A percentile compares a stretch with the other conserved stretches of the same genome.
These are phyloP conservation scores for Russula vinacea DNA, from an alignment of 768 basidiomycete genomes.

Conservation along the genomic window DNA sequence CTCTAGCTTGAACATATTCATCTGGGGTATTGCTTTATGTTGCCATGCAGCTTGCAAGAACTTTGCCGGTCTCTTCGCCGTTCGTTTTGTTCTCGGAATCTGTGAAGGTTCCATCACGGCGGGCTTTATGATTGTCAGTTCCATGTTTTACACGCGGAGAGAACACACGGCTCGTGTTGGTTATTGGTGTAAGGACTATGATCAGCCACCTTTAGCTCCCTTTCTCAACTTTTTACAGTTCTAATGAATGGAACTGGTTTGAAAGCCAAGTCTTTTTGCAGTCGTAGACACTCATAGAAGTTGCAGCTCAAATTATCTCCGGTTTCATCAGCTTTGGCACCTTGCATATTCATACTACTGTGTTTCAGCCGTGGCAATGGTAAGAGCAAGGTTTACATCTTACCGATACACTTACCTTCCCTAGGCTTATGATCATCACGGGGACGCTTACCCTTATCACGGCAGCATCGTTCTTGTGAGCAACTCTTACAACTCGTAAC, in stretches of 20 bases:
- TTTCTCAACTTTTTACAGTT: slow-evolving; percentile 40
- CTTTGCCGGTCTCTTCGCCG: slow-evolving; percentile 61
- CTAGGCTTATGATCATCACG: slow-evolving; percentile 68
- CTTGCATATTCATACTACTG: slow-evolving; percentile 54
- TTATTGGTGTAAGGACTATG: slow-evolving; percentile 64
- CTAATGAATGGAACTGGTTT: slow-evolving; percentile 72
- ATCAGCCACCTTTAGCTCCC: neutral
- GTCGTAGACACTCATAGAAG: neutral
- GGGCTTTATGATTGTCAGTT: slow-evolving; percentile 71
- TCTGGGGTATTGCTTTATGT: slow-evolving; percentile 63
- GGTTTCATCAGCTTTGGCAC: slow-evolving; percentile 68
- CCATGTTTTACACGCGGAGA: slow-evolving; percentile 73
- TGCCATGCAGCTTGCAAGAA: slow-evolving; percentile 68
- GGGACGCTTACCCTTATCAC: slow-evolving; percentile 55
- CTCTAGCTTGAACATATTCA: slow-evolving; percentile 58
- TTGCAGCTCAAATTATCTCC: slow-evolving; percentile 63
- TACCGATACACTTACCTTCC: slow-evolving; percentile 5
- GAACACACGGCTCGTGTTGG: slow-evolving; percentile 72
- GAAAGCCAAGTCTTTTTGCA: slow-evolving; percentile 5
- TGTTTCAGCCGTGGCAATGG: slow-evolving; percentile 76
- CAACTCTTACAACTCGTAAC: neutral
- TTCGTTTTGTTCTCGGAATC: slow-evolving; percentile 63
- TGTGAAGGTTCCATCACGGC: slow-evolving; percentile 73
- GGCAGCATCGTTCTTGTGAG: slow-evolving; percentile 54
- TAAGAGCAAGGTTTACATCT: slow-evolving; percentile 28